Conservation (phyloP, 2,329 filamentous ascomycete genomes). For the Plectosphaerella sp. region DNA sequence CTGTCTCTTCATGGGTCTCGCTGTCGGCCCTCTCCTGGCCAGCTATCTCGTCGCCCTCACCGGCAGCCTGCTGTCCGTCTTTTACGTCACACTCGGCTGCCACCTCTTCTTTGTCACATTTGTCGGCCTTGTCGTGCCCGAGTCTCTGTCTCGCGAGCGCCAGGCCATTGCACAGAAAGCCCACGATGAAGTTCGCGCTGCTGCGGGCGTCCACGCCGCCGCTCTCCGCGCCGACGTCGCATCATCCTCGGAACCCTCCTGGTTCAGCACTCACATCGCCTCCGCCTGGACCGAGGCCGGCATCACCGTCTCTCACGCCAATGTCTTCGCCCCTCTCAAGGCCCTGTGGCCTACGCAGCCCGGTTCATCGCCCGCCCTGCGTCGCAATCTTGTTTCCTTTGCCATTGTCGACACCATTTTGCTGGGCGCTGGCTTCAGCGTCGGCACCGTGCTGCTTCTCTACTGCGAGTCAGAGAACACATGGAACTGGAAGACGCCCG, state of each 20-base stretch:
- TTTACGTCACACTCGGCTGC: constrained; percentile 73
- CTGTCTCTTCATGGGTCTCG: constrained; percentile 83
- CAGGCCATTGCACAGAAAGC: constrained; percentile 69
- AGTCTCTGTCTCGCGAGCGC: constrained; percentile 73
- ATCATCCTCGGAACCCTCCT: constrained; percentile 11
- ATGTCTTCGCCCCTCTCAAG: constrained; percentile 72
- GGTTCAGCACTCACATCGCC: constrained; percentile 18
- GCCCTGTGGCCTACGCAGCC: constrained; percentile 71
- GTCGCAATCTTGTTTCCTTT: constrained; percentile 78
- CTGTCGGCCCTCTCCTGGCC: constrained; percentile 76
- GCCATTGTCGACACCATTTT: constrained; percentile 77
- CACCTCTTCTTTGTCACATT: constrained; percentile 72
- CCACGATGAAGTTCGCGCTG: constrained; percentile 42
- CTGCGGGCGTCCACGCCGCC: constrained; percentile 21
- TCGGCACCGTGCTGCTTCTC: constrained; percentile 74
- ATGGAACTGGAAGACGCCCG: constrained; percentile 78
- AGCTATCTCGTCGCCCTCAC: constrained; percentile 76
- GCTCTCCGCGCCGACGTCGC: constrained; percentile 7
- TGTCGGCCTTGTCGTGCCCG: constrained; percentile 69
- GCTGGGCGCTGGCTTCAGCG: constrained; percentile 77
- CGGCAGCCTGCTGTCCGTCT: constrained; percentile 72
- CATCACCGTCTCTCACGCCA: constrained; percentile 33
- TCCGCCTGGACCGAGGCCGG: constrained; percentile 20
- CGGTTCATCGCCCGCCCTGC: constrained; percentile 53
- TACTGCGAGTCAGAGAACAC: constrained; percentile 74